A percentile compares a stretch with the other conserved stretches of the same genome.
Conservation (phyloP, 1,284 basidiomycete genomes). For the Bondarzewia mesenterica region DNA sequence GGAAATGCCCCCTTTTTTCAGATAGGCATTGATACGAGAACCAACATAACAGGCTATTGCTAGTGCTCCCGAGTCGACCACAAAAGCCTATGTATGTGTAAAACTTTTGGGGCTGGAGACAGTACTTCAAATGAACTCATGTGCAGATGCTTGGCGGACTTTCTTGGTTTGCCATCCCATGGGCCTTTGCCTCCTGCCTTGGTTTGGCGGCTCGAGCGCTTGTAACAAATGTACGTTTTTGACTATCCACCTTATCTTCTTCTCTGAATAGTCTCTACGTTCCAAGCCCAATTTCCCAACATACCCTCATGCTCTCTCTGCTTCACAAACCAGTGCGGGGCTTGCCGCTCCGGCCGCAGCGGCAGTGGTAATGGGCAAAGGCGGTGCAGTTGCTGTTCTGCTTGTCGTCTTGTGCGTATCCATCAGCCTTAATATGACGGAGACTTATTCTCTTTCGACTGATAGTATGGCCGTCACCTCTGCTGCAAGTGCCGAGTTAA, state of each 20-base stretch:
- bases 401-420: slow-evolving; percentile 43
- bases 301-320: slow-evolving; percentile 41
- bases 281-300: slow-evolving; percentile 42
- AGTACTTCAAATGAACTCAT: no score
- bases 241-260: no score
- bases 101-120: no score
- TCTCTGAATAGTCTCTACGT: no score
- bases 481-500: slow-evolving; percentile 51
- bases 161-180: slow-evolving; percentile 58
- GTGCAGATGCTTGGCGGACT: slow-evolving; percentile 47
- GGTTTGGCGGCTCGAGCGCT: slow-evolving; percentile 49
- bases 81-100: slow-evolving; percentile 40
- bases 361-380: slow-evolving; percentile 40
- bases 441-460: slow-evolving; percentile 4
- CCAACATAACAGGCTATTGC: slow-evolving; percentile 32
- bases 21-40: not conserved
- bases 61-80: slow-evolving; percentile 39
- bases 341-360: slow-evolving; percentile 47
- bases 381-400: slow-evolving; percentile 41
- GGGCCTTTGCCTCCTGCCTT: slow-evolving; percentile 48
- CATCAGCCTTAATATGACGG: not conserved
- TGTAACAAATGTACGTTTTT: slow-evolving; percentile 27
- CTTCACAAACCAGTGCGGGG: slow-evolving; percentile 41
- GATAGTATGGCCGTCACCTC: slow-evolving; percentile 49
- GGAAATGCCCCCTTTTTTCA: slow-evolving; percentile 7